Evolutionary conservation across 176 grass and related monocot species (phyloP), one percentile per base, ranked within the genome.

Genomic region (Ananas comosus): DNA sequence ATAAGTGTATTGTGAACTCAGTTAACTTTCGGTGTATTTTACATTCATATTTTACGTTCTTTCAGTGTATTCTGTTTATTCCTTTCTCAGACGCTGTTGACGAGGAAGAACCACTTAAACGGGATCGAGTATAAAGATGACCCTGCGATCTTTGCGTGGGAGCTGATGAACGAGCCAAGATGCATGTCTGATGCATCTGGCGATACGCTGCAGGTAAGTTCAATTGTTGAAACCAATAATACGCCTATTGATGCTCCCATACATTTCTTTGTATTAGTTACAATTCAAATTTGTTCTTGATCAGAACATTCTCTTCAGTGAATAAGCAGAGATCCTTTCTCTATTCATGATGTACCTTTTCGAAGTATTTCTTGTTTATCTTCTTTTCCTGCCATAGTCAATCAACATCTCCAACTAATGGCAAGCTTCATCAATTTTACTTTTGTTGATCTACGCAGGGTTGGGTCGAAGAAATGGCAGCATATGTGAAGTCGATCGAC

Each of bases 161-260:
- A 99, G 79, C 81, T 99, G 53, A 99, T 99, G 79, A 99, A 99
- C 69, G 94, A 99, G 76, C 94, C 94, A 17, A 80, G 94, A 74
- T 99, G 94, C 76, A 80, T 70, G 70, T 76, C 78, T 28, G 94
- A 99, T 79, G 78, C 85, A 13, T 82, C 90, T 3, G 94, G 94
- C 49, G 85, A 87, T 65, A 93, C 86, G 18, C 89, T 99, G 75
- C 94, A 97, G 78, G 94, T 91, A 54, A 72, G 80, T 65, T 68
- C 29, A 27, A 27, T 5, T 24, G 21, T 63, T 13, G 58, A 7
- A 65, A 74, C 17, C 10, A 1, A 14, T 16, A 1, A 14, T 16
- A 10, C 53, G 14, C 59, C 24, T 11, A 63, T 63, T 47, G 12
- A 28, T 11, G 13, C 9, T 2, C 7, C 16, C 27, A 1, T 57